phyloP scores from a whole-genome alignment of 306 rosid genomes.

The Crotalaria pallida region DNA sequence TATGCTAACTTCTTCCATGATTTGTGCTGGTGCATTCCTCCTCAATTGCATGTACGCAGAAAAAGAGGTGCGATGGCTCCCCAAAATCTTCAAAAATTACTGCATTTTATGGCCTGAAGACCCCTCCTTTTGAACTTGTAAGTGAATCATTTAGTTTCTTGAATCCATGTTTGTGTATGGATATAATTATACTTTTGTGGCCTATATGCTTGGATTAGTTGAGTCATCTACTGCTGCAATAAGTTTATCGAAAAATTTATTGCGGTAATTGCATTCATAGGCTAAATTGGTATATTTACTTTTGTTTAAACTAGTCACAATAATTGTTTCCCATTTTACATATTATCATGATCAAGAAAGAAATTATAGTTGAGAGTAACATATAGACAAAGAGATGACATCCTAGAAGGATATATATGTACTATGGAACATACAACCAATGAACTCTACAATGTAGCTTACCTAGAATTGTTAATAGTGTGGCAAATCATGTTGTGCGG shows the following conservation, averaged over 20 bases:
- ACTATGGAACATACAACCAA: neutral
- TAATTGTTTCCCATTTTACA: neutral
- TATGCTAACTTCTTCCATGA: neutral
- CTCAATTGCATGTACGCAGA: constrained; percentile 32
- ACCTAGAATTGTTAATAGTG: neutral
- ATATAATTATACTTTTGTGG: constrained; percentile 11
- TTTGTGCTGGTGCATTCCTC: constrained; percentile 3
- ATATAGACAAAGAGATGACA: neutral
- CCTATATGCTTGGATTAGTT: constrained; percentile 5
- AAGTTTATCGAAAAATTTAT: neutral
- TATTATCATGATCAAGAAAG: neutral
- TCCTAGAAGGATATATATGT: neutral
- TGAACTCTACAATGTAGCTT: neutral
- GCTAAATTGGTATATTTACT: neutral
- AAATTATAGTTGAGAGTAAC: neutral
- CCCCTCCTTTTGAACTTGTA: constrained; percentile 83
- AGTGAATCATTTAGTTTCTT: constrained; percentile 30
- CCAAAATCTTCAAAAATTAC: constrained; percentile 42
- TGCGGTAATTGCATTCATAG: neutral
- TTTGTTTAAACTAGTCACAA: neutral
- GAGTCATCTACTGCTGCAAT: neutral
- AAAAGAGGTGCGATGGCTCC: constrained; percentile 30
- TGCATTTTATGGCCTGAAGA: constrained; percentile 77
- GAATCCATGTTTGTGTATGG: neutral
- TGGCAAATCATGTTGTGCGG: neutral